These are phyloP conservation scores for Aspergillus ustus DNA, from an alignment of 2,329 filamentous ascomycete species.

Conservation along the genomic window DNA sequence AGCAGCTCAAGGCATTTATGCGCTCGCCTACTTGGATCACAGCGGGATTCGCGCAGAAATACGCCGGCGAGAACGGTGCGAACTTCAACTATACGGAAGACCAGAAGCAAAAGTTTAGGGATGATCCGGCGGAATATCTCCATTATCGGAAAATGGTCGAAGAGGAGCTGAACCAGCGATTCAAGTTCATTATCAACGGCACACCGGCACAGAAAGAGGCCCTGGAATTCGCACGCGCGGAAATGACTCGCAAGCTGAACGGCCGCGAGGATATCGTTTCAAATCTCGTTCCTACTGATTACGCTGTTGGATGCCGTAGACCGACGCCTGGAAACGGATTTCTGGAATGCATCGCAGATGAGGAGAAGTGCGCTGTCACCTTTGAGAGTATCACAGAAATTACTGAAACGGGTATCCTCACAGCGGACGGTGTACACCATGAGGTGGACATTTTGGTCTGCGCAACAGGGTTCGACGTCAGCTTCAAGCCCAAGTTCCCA, in stretches of 20 bases:
- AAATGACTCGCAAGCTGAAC: slow-evolving; percentile 12
- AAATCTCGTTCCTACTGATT: slow-evolving; percentile 42
- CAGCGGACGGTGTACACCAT: slow-evolving; percentile 31
- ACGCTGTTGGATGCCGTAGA: slow-evolving; percentile 46
- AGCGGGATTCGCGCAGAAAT: slow-evolving; percentile 17
- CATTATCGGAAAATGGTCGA: slow-evolving; percentile 35
- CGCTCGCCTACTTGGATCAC: slow-evolving; percentile 13
- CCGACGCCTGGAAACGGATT: slow-evolving; percentile 52
- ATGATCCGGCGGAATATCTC: slow-evolving; percentile 27
- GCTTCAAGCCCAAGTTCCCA: slow-evolving; percentile 8
- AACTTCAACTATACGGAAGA: slow-evolving; percentile 25
- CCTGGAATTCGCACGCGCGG: not conserved
- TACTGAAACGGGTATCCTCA: slow-evolving; percentile 32
- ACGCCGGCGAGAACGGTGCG: slow-evolving; percentile 25
- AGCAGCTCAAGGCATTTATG: slow-evolving; percentile 38
- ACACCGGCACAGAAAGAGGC: slow-evolving; percentile 50
- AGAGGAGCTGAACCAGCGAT: slow-evolving; percentile 30
- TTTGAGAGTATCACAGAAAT: slow-evolving; percentile 55
- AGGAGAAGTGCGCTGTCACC: slow-evolving; percentile 62
- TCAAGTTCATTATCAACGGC: slow-evolving; percentile 42
- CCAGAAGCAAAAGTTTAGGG: slow-evolving; percentile 18
- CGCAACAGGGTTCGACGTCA: slow-evolving; percentile 28
- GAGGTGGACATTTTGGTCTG: slow-evolving; percentile 39
- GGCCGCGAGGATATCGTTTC: slow-evolving; percentile 36
- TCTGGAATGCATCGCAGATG: slow-evolving; percentile 64